Percentiles rank a stretch among this genome's conserved stretches.
Evolutionary conservation across 2,329 filamentous ascomycete genomes (phyloP).

Genomic region (Sordariomycetes sp.): DNA sequence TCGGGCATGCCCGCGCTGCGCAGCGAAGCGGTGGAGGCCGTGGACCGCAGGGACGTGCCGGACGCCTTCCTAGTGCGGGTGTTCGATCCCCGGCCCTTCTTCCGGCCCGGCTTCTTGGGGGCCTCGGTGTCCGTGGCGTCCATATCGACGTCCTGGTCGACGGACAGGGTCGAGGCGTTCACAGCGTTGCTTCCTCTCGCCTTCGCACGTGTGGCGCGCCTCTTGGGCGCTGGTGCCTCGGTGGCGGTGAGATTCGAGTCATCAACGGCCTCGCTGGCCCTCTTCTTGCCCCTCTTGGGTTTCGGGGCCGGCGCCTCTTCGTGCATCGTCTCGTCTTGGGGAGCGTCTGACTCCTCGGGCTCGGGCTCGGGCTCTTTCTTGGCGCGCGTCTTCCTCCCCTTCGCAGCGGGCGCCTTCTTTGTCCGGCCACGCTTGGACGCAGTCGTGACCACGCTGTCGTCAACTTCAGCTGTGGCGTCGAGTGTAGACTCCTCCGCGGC

Average conservation of each 20-base stretch:
- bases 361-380: conserved; percentile 17
- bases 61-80: conserved; percentile 33
- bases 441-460: conserved; percentile 50
- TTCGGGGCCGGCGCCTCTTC: conserved; percentile 15
- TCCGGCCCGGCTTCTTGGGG: conserved; percentile 19
- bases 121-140: conserved; percentile 26
- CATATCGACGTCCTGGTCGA: conserved; percentile 8
- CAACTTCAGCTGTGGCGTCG: conserved; percentile 25
- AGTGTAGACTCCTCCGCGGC: conserved; percentile 16
- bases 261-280: conserved; percentile 49
- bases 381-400: conserved; percentile 18
- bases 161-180: neutral
- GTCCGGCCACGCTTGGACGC: conserved; percentile 38
- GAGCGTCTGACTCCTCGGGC: conserved; percentile 38
- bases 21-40: conserved; percentile 33
- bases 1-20: conserved; percentile 32
- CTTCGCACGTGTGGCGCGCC: conserved; percentile 26
- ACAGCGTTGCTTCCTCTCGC: neutral
- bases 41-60: conserved; percentile 30
- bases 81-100: conserved; percentile 34
- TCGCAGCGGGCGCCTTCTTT: conserved; percentile 42
- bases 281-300: conserved; percentile 46
- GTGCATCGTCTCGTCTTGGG: conserved; percentile 5
- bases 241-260: conserved; percentile 28
- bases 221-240: conserved; percentile 46